phyloP scores from a whole-genome alignment of 257 asterid species.

The Euphrasia confusa region DNA sequence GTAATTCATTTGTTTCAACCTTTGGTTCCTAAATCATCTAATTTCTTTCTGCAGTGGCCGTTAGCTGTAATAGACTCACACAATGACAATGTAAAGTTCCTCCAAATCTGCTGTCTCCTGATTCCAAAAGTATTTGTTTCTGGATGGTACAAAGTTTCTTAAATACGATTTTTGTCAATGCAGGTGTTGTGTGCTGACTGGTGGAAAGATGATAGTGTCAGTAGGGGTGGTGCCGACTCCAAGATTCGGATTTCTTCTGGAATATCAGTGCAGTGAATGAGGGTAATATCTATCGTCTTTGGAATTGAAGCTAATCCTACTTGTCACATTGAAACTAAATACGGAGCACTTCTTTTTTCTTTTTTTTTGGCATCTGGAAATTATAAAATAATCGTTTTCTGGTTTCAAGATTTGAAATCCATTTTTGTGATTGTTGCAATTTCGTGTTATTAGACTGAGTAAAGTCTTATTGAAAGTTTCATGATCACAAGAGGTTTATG shows the following conservation, averaged over 20 bases:
- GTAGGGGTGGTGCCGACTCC: slow-evolving; percentile 89
- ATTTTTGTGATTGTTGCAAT: too few species aligned
- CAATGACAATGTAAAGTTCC: slow-evolving; percentile 65
- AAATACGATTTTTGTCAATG: slow-evolving; percentile 18
- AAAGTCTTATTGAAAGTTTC: too few species aligned
- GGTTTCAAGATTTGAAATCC: too few species aligned
- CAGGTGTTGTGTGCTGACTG: slow-evolving; percentile 93
- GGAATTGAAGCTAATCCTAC: too few species aligned
- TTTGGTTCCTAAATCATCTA: slow-evolving; percentile 8
- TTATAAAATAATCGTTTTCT: too few species aligned
- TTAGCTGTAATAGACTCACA: slow-evolving; percentile 72
- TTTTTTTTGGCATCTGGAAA: too few species aligned
- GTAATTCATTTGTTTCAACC: slow-evolving; percentile 10
- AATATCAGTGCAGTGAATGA: slow-evolving; percentile 49
- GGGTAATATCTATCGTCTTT: slow-evolving; percentile 19
- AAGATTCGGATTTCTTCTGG: slow-evolving; percentile 78
- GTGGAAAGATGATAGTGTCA: slow-evolving; percentile 75
- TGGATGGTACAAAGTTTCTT: neutral
- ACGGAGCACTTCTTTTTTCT: too few species aligned
- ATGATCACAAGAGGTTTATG: too few species aligned
- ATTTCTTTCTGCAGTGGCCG: slow-evolving; percentile 71
- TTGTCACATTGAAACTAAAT: too few species aligned
- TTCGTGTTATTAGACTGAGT: too few species aligned
- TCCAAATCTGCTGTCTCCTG: slow-evolving; percentile 12
- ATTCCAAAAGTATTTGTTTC: neutral